phyloP scores from a whole-genome alignment of 2,329 filamentous ascomycete species.

The Fusarium duplospermum region DNA sequence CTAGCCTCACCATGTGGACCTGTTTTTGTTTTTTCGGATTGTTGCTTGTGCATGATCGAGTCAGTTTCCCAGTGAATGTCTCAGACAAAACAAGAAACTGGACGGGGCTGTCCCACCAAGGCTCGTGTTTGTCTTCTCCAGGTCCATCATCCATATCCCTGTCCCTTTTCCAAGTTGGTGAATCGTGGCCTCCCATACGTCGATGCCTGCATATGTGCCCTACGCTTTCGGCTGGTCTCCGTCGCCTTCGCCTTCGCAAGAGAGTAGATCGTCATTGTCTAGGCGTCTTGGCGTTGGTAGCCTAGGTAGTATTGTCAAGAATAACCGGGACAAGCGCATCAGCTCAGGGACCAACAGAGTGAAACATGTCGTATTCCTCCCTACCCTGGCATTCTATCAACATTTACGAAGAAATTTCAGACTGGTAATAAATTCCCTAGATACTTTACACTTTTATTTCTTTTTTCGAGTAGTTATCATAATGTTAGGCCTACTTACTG shows the following conservation, averaged over 20 bases:
- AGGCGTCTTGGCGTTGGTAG: not conserved
- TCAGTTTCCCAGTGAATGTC: not conserved
- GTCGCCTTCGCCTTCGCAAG: not conserved
- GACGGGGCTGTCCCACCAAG: not conserved
- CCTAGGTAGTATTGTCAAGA: not conserved
- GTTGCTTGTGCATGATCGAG: not conserved
- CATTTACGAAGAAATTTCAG: not conserved
- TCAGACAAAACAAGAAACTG: not conserved
- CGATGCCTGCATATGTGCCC: not conserved
- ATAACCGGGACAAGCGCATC: not conserved
- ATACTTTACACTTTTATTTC: not conserved
- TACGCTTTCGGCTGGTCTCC: not conserved
- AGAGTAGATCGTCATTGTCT: not conserved
- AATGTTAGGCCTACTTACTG: not conserved
- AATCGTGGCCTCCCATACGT: not conserved
- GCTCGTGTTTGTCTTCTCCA: not conserved
- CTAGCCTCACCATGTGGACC: not conserved
- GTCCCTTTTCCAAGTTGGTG: not conserved
- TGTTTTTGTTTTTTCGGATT: too few relatives aligned
- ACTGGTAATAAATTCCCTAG: not conserved
- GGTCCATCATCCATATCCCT: not conserved
- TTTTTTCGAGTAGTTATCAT: not conserved
- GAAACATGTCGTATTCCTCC: not conserved
- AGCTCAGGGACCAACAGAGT: not conserved
- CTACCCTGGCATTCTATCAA: not conserved